These are phyloP conservation scores for Helotiales sp. DNA, from an alignment of 2,329 filamentous ascomycete species.

Conservation along the genomic window DNA sequence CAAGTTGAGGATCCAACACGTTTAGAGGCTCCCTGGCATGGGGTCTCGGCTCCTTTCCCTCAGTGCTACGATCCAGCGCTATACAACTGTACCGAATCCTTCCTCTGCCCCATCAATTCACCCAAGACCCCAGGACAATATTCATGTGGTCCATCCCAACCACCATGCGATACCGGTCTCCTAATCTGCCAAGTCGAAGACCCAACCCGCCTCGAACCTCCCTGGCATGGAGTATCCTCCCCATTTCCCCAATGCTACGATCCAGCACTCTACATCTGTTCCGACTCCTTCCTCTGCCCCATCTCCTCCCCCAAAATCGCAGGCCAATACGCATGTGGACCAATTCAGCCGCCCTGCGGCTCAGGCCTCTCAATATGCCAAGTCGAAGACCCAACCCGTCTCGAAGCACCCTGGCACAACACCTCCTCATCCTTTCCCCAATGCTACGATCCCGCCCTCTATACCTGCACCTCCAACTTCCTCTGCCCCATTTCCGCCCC, in stretches of 20 bases:
- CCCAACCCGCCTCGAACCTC: neutral
- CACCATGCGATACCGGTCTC: too few relatives aligned
- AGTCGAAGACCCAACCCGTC: neutral
- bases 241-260: slow-evolving; percentile 1
- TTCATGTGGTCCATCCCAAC: neutral
- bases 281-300: neutral
- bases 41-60: neutral
- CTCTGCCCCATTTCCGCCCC: neutral
- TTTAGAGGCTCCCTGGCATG: neutral
- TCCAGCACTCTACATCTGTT: neutral
- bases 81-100: neutral
- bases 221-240: neutral
- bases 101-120: neutral
- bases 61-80: neutral
- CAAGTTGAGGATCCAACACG: neutral
- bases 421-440: neutral
- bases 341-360: too few relatives aligned
- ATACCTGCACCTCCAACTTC: neutral
- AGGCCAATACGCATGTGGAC: neutral
- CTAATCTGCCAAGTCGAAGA: neutral
- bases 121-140: neutral
- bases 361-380: neutral
- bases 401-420: neutral
- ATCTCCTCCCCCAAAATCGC: neutral
- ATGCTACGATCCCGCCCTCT: neutral